Evolutionary conservation across 2,329 filamentous ascomycete species (phyloP), one percentile per base, ranked within the genome.

Genomic region (Sporothrix luriei): DNA sequence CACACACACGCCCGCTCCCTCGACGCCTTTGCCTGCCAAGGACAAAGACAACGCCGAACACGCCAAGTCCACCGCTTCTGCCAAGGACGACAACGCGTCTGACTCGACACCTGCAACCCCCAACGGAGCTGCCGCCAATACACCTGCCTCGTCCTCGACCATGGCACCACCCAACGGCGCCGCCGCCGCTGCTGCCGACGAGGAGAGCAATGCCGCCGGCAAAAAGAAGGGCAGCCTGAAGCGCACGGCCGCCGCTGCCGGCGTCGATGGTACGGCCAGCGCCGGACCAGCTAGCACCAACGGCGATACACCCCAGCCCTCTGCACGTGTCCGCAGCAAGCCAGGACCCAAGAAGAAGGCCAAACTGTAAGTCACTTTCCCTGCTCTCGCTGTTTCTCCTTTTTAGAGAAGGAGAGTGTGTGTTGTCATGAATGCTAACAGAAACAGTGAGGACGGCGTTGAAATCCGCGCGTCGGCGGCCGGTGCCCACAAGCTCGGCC

Each of bases 321-420:
- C 71, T 0, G 38, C 89, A n/a, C 93, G 91, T 79, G 84, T 89
- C 68, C 84, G 92, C 78, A 91, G 91, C 77, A 96, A 97, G 82
- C 94, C 95, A 7, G 94, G 94, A 7, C 94, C 94, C 0, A 98
- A 97, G 87, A 97, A 97, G 88, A 97, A 96, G 83, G 90, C 91
- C 74, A 90, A 91, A 84, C 82, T 97, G 94, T 97, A 90, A 82
- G 93, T 90, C 68, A 59, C 5, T 16, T 51, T 21, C 48, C 48
- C 13, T 26, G 1, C 7, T 16, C 26, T 21, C 68, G 40, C 66
- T 48, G 6, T 13, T n/a, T n/a, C n/a, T n/a, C n/a, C n/a, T n/a
- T n/a, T n/a, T n/a, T n/a, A n/a, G n/a, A n/a, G n/a, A n/a, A n/a
- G n/a, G n/a, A n/a, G n/a, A n/a, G n/a, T n/a, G n/a, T 33, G 4